A percentile compares a stretch with the other conserved stretches of the same genome.
These are phyloP conservation scores for Mycena crocata DNA, from an alignment of 768 basidiomycete genomes.

Conservation along the genomic window DNA sequence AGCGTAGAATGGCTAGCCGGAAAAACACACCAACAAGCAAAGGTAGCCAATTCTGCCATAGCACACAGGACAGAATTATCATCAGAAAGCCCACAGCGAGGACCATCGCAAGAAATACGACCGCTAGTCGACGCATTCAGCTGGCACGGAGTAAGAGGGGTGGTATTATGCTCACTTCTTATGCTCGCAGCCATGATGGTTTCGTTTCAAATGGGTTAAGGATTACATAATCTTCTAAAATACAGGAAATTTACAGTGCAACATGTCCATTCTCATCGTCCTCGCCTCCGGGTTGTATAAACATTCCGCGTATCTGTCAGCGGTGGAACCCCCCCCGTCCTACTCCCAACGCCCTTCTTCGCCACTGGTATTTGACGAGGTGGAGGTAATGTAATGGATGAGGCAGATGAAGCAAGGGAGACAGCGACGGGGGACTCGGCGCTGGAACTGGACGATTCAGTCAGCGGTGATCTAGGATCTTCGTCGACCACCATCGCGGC, in stretches of 20 bases:
- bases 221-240: slow-evolving; percentile 2
- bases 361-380: slow-evolving; percentile 33
- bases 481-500: slow-evolving; percentile 28
- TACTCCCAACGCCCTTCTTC: slow-evolving; percentile 29
- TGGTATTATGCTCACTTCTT: slow-evolving; percentile 61
- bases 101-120: slow-evolving; percentile 96
- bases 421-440: slow-evolving; percentile 39
- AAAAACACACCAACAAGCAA: slow-evolving; percentile 87
- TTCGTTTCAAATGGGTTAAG: neutral
- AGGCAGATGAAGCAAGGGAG: slow-evolving; percentile 54
- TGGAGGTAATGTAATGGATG: slow-evolving; percentile 42
- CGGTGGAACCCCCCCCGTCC: slow-evolving; percentile 36
- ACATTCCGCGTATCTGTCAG: slow-evolving; percentile 59
- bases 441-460: slow-evolving; percentile 19
- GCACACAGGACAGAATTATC: slow-evolving; percentile 96
- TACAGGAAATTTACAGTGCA: neutral
- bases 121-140: slow-evolving; percentile 65
- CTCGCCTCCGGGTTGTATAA: slow-evolving; percentile 46
- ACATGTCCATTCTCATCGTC: slow-evolving; percentile 25
- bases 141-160: neutral
- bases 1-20: neutral
- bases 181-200: slow-evolving; percentile 72
- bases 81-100: slow-evolving; percentile 98
- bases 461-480: slow-evolving; percentile 31
- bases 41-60: slow-evolving; percentile 97